Conservation (phyloP, 140 eudicot species). For the Anethum foeniculum region DNA sequence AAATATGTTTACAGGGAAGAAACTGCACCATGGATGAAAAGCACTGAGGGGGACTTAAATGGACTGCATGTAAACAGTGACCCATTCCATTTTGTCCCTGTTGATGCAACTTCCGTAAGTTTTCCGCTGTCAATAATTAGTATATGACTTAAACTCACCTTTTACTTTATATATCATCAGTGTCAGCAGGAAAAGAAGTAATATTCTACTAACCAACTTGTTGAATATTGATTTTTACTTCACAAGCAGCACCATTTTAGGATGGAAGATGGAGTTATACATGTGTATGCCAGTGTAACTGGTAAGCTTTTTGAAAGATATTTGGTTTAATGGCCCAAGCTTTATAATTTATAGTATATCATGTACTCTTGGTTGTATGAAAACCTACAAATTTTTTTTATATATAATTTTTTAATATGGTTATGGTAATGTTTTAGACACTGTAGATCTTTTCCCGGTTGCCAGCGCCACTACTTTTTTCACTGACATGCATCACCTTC, state of each 20-base stretch:
- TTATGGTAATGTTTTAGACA: slow-evolving; percentile 22
- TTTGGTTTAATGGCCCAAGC: background rate
- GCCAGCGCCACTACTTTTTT: slow-evolving; percentile 93
- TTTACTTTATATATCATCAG: background rate
- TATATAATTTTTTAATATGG: background rate
- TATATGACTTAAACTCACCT: background rate
- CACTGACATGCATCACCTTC: slow-evolving; percentile 95
- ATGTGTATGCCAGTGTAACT: slow-evolving; percentile 70
- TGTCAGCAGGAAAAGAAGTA: background rate
- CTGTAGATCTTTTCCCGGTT: slow-evolving; percentile 73
- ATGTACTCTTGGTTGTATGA: slow-evolving; percentile 9
- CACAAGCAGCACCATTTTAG: slow-evolving; percentile 48
- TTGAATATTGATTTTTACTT: slow-evolving; percentile 14
- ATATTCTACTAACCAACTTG: background rate
- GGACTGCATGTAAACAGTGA: slow-evolving; percentile 34
- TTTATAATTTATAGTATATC: background rate
- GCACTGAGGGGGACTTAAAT: slow-evolving; percentile 27
- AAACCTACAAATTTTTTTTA: background rate
- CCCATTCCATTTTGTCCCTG: slow-evolving; percentile 68
- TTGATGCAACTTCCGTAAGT: slow-evolving; percentile 76
- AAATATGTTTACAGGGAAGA: slow-evolving; percentile 77
- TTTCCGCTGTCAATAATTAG: slow-evolving; percentile 10
- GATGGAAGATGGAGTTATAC: slow-evolving; percentile 96
- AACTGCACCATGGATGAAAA: slow-evolving; percentile 68
- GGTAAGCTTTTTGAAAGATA: slow-evolving; percentile 31